Conservation (phyloP, 2,329 filamentous ascomycete genomes). For the Epichloe festucae region DNA sequence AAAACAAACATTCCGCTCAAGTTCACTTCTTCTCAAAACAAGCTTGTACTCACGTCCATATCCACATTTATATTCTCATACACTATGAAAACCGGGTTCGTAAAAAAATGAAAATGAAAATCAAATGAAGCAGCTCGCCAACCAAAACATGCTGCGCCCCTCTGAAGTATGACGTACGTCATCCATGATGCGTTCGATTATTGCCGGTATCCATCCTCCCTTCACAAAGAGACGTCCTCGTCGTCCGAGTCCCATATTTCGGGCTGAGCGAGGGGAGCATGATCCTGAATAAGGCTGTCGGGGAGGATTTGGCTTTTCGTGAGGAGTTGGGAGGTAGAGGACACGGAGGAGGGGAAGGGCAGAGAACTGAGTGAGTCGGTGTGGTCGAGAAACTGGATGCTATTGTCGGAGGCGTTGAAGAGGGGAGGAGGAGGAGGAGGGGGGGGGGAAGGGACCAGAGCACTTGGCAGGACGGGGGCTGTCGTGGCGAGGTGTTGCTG, state of each 20-base stretch:
- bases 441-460: background rate
- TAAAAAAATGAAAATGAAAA: too few relatives aligned
- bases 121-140: background rate
- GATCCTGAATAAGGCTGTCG: constrained; percentile 29
- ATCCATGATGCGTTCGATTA: too few relatives aligned
- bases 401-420: constrained; percentile 13
- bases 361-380: constrained; percentile 9
- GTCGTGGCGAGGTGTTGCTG: background rate
- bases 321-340: constrained; percentile 32
- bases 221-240: constrained; percentile 12
- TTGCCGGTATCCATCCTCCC: too few relatives aligned
- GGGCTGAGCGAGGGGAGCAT: constrained; percentile 15
- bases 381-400: constrained; percentile 15
- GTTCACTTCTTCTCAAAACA: too few relatives aligned
- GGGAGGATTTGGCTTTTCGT: constrained; percentile 41
- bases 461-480: background rate
- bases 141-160: background rate
- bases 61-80: too few relatives aligned
- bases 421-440: constrained; percentile 7
- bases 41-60: too few relatives aligned
- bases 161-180: too few relatives aligned
- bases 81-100: too few relatives aligned
- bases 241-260: constrained; percentile 27
- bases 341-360: constrained; percentile 7
- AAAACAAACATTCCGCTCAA: too few relatives aligned